Conservation (phyloP, 108 stramenopile genomes). For the Fistulifera pelliculosa region DNA sequence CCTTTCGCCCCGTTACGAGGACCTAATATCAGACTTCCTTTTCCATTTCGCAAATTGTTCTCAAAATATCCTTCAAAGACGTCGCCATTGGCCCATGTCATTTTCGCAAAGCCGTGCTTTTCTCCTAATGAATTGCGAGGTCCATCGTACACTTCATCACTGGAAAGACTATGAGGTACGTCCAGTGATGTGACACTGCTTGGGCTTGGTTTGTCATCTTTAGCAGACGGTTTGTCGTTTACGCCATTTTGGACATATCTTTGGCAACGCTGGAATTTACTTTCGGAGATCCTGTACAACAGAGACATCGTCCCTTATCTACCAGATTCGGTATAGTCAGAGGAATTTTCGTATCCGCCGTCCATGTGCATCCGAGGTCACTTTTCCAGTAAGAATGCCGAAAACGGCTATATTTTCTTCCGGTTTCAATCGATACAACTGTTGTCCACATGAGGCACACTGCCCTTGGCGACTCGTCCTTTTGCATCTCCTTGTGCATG, state of each 20-base stretch:
- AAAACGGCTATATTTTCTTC: no score
- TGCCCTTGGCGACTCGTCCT: slow-evolving; percentile 6
- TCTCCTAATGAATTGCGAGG: slow-evolving; percentile 37
- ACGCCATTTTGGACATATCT: no score
- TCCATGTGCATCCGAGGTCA: no score
- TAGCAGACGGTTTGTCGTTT: no score
- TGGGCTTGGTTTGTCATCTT: no score
- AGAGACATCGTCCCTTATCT: slow-evolving; percentile 35
- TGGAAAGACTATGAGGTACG: not conserved
- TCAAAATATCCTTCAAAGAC: slow-evolving; percentile 44
- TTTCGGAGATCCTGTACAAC: slow-evolving; percentile 7
- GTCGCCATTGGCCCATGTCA: slow-evolving; percentile 55
- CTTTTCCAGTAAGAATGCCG: no score
- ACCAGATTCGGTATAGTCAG: slow-evolving; percentile 31
- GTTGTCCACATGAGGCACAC: slow-evolving; percentile 11
- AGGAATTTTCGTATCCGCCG: slow-evolving; percentile 6
- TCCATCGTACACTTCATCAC: slow-evolving; percentile 24
- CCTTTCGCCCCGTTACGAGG: slow-evolving; percentile 5
- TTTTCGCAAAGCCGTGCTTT: slow-evolving; percentile 43
- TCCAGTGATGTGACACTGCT: no score
- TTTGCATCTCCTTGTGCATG: not conserved
- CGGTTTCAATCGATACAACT: not conserved
- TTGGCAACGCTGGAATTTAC: no score
- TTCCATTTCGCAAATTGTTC: slow-evolving; percentile 44
- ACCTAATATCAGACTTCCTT: slow-evolving; percentile 35